A percentile compares a stretch with the other conserved stretches of the same genome.
phyloP scores from a whole-genome alignment of 2,329 filamentous ascomycete species.

The Aspergillus costaricaensis region DNA sequence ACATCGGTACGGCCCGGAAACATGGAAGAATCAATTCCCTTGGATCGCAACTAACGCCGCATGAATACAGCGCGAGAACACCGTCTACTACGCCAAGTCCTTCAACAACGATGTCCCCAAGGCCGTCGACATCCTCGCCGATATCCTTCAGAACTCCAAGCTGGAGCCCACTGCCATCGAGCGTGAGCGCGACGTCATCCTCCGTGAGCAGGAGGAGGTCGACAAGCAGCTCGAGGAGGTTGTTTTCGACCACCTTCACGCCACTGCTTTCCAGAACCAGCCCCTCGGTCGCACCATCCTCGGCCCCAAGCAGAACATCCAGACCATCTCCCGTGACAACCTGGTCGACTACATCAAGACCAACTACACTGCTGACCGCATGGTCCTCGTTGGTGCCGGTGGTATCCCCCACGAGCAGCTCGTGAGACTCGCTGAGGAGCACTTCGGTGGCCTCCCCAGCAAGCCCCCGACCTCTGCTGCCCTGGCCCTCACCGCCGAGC shows the following conservation, averaged over 20 bases:
- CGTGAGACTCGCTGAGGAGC: constrained; percentile 93
- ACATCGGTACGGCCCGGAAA: constrained; percentile 74
- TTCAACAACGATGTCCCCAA: constrained; percentile 97
- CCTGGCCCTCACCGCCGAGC: constrained; percentile 68
- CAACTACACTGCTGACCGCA: constrained; percentile 99
- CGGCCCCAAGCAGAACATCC: constrained; percentile 96
- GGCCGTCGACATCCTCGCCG: constrained; percentile 96
- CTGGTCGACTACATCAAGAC: constrained; percentile 96
- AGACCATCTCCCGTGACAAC: constrained; percentile 89
- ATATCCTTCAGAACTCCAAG: constrained; percentile 99
- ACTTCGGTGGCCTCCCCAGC: constrained; percentile 79
- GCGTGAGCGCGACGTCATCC: constrained; percentile 97
- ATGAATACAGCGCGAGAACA: constrained; percentile 81
- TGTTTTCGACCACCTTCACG: constrained; percentile 98
- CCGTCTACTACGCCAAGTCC: constrained; percentile 98
- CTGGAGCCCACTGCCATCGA: constrained; percentile 91
- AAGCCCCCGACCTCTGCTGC: constrained; percentile 74
- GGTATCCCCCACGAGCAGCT: constrained; percentile 92
- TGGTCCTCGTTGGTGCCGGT: constrained; percentile 96
- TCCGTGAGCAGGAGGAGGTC: constrained; percentile 98
- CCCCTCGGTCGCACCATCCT: constrained; percentile 96
- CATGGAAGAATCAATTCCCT: constrained; percentile 16
- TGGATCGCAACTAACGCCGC: constrained; percentile 27
- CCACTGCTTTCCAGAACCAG: constrained; percentile 95
- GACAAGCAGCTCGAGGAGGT: constrained; percentile 99